These are phyloP conservation scores for Phytophthora ramorum DNA, from an alignment of 352 stramenopile genomes.

Conservation along the genomic window DNA sequence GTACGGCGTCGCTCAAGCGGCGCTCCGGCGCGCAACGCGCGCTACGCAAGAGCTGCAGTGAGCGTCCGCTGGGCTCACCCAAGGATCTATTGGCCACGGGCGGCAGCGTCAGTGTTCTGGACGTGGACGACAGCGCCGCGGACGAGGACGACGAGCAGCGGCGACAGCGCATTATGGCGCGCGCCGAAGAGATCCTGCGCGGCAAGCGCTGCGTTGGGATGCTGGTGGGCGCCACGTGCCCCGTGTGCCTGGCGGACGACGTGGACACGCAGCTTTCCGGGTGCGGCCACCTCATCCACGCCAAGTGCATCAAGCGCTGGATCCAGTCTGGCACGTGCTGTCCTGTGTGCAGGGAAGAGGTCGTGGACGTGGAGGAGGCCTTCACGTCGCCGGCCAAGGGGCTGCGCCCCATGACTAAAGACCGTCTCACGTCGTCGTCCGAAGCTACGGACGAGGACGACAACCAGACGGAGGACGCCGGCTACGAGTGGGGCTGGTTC, in stretches of 20 bases:
- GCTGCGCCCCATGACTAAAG: slow-evolving; percentile 55
- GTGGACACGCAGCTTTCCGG: slow-evolving; percentile 73
- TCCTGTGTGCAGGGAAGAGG: slow-evolving; percentile 69
- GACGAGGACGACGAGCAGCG: slow-evolving; percentile 41
- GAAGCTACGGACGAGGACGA: slow-evolving; percentile 57
- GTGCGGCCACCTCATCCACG: slow-evolving; percentile 74
- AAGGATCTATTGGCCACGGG: slow-evolving; percentile 19
- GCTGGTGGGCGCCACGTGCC: slow-evolving; percentile 68
- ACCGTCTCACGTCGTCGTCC: slow-evolving; percentile 50
- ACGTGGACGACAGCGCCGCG: slow-evolving; percentile 34
- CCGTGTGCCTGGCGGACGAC: slow-evolving; percentile 75
- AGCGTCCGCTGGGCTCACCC: slow-evolving; percentile 36
- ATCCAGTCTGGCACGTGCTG: slow-evolving; percentile 72
- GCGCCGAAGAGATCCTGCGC: slow-evolving; percentile 68
- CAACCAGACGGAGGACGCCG: slow-evolving; percentile 28
- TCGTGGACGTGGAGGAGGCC: slow-evolving; percentile 60
- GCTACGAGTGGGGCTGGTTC: slow-evolving; percentile 85
- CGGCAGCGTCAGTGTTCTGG: slow-evolving; percentile 45
- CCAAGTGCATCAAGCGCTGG: slow-evolving; percentile 83
- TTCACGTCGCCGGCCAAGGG: slow-evolving; percentile 49
- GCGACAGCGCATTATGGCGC: slow-evolving; percentile 53
- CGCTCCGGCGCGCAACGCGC: slow-evolving; percentile 34
- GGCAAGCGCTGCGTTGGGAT: slow-evolving; percentile 72
- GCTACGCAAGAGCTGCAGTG: slow-evolving; percentile 50
- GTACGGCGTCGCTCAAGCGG: slow-evolving; percentile 38